A percentile compares a stretch with the other conserved stretches of the same genome.
These are phyloP conservation scores for Glycine latifolia DNA, from an alignment of 306 rosid genomes.

Conservation along the genomic window DNA sequence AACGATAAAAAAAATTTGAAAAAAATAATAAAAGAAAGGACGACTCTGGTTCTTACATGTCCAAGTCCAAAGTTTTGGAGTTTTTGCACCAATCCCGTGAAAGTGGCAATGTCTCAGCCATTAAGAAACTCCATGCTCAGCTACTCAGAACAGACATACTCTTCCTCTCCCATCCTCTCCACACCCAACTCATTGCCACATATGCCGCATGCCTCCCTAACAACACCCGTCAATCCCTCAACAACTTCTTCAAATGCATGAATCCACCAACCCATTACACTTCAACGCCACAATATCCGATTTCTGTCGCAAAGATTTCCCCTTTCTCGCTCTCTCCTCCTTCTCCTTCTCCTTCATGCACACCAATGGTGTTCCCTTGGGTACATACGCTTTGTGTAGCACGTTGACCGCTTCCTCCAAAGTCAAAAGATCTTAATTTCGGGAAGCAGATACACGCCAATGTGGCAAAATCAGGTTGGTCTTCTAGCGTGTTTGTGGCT, in stretches of 20 bases:
- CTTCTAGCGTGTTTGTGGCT: slow-evolving; percentile 74
- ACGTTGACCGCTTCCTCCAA: slow-evolving; percentile 66
- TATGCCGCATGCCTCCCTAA: slow-evolving; percentile 49
- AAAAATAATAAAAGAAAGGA: no score
- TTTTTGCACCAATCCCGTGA: slow-evolving; percentile 50
- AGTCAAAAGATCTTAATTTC: slow-evolving; percentile 49
- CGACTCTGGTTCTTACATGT: slow-evolving; percentile 39
- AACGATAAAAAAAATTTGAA: no score
- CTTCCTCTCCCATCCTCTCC: slow-evolving; percentile 49
- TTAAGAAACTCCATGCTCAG: slow-evolving; percentile 69
- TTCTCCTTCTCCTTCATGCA: slow-evolving; percentile 71
- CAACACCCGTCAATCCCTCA: slow-evolving; percentile 37
- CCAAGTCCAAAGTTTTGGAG: slow-evolving; percentile 38
- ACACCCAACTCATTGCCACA: slow-evolving; percentile 57
- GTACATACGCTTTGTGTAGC: slow-evolving; percentile 71
- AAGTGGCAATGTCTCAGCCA: slow-evolving; percentile 48
- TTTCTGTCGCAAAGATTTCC: slow-evolving; percentile 57
- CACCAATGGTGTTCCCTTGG: slow-evolving; percentile 55
- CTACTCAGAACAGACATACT: slow-evolving; percentile 62
- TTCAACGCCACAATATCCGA: slow-evolving; percentile 61
- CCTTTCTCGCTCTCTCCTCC: slow-evolving; percentile 56
- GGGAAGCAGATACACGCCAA: slow-evolving; percentile 66
- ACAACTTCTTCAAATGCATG: slow-evolving; percentile 65
- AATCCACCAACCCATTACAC: slow-evolving; percentile 57
- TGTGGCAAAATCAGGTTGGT: slow-evolving; percentile 70